Conservation (phyloP, 2,329 filamentous ascomycete species). For the Penicillium sp. region DNA sequence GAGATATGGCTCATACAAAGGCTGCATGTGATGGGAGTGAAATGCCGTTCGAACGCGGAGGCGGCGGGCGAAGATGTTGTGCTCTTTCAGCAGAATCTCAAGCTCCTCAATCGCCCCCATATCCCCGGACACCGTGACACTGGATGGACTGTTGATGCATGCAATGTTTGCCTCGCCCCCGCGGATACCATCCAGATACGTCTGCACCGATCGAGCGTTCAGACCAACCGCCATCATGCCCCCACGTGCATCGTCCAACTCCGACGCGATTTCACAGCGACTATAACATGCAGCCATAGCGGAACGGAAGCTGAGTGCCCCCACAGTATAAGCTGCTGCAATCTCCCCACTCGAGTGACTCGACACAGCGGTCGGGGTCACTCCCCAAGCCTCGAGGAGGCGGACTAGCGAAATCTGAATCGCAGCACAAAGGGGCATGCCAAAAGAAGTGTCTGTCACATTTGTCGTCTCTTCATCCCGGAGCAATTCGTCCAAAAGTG, state of each 20-base stretch:
- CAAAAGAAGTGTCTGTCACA: neutral
- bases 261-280: constrained; percentile 35
- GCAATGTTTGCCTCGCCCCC: constrained; percentile 7
- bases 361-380: constrained; percentile 38
- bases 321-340: constrained; percentile 6
- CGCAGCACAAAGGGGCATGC: neutral
- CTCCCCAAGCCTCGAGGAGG: constrained; percentile 24
- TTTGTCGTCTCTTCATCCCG: neutral
- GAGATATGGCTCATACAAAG: neutral
- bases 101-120: constrained; percentile 31
- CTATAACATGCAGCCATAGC: constrained; percentile 39
- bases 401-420: constrained; percentile 11
- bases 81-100: constrained; percentile 13
- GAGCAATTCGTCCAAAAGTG: neutral
- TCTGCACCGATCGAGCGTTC: constrained; percentile 32
- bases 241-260: constrained; percentile 27
- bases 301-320: neutral
- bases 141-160: constrained; percentile 22
- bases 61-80: constrained; percentile 35
- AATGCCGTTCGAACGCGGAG: constrained; percentile 24
- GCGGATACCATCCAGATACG: constrained; percentile 6
- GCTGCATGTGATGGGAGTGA: constrained; percentile 1
- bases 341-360: constrained; percentile 55
- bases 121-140: constrained; percentile 48
- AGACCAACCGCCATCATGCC: constrained; percentile 51